A percentile compares a stretch with the other conserved stretches of the same genome.
Conservation (phyloP, 345 rosid species). For the Viola odorata region DNA sequence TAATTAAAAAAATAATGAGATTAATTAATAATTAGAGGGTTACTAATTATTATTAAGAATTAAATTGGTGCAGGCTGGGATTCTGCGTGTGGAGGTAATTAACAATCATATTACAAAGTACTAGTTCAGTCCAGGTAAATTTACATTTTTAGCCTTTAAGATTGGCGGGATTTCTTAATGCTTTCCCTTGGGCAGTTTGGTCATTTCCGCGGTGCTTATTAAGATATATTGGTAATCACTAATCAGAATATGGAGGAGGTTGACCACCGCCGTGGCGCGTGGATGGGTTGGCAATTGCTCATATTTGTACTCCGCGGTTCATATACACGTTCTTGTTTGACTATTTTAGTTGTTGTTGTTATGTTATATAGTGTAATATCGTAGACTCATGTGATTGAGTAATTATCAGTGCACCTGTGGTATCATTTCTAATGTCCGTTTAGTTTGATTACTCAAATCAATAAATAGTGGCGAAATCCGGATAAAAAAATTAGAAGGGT, state of each 20-base stretch:
- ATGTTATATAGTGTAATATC: not conserved
- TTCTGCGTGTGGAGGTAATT: conserved; percentile 3
- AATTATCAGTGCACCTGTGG: too few relatives aligned
- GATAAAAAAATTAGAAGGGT: too few relatives aligned
- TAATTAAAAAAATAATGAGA: conserved; percentile 1
- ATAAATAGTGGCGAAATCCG: too few relatives aligned
- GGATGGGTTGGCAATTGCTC: conserved; percentile 45
- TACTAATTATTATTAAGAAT: not conserved
- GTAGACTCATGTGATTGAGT: too few relatives aligned
- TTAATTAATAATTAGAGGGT: not conserved
- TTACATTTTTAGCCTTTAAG: conserved; percentile 9
- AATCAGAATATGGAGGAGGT: conserved; percentile 10
- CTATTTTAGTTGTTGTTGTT: conserved; percentile 4
- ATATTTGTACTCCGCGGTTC: conserved; percentile 5
- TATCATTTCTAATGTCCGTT: too few relatives aligned
- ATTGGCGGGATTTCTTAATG: conserved; percentile 7
- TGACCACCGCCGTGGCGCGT: conserved; percentile 69
- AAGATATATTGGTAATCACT: not conserved
- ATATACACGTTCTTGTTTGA: conserved; percentile 43
- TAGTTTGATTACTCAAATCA: too few relatives aligned
- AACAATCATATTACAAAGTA: not conserved
- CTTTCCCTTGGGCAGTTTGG: conserved; percentile 8
- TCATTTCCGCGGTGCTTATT: not conserved
- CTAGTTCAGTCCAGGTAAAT: not conserved
- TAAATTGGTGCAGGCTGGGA: conserved; percentile 2